Conservation (phyloP, 129 eudicot species). For the Glebionis coronaria region DNA sequence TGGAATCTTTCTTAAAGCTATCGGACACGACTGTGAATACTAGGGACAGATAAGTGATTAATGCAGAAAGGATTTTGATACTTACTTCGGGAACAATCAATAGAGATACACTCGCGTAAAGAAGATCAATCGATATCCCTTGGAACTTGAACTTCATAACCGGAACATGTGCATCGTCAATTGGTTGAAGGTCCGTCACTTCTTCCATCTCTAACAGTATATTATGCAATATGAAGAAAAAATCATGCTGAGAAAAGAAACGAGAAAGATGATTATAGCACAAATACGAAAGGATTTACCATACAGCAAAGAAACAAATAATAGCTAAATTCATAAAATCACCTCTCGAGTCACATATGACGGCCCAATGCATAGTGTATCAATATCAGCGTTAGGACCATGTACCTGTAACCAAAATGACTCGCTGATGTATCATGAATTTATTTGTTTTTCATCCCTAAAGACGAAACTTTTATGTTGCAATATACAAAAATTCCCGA, state of each 20-base stretch:
- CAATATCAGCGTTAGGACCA: conserved; percentile 42
- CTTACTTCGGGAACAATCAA: conserved; percentile 43
- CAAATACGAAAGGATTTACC: background rate
- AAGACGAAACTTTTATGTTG: conserved; percentile 6
- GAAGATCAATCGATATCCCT: conserved; percentile 47
- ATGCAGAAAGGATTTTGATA: conserved; percentile 14
- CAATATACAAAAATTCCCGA: conserved; percentile 1
- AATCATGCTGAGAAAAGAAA: conserved; percentile 31
- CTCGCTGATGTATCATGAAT: conserved; percentile 6
- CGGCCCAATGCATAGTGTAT: conserved; percentile 42
- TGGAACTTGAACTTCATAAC: conserved; percentile 40
- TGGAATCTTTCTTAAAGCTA: no score
- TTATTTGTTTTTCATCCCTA: conserved; percentile 12
- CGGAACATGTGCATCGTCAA: conserved; percentile 43
- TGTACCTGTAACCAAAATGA: conserved; percentile 35
- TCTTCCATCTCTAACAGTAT: conserved; percentile 40
- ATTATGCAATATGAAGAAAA: conserved; percentile 29
- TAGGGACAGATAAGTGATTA: conserved; percentile 9
- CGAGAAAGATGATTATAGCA: conserved; percentile 14
- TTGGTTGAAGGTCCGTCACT: conserved; percentile 40
- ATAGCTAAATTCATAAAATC: conserved; percentile 6
- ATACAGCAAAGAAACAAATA: background rate
- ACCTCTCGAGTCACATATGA: conserved; percentile 43
- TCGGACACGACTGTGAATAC: background rate
- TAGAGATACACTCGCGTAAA: conserved; percentile 39